Evolutionary conservation across 106 monocot species (phyloP).

Genomic region (Dioscorea alata): DNA sequence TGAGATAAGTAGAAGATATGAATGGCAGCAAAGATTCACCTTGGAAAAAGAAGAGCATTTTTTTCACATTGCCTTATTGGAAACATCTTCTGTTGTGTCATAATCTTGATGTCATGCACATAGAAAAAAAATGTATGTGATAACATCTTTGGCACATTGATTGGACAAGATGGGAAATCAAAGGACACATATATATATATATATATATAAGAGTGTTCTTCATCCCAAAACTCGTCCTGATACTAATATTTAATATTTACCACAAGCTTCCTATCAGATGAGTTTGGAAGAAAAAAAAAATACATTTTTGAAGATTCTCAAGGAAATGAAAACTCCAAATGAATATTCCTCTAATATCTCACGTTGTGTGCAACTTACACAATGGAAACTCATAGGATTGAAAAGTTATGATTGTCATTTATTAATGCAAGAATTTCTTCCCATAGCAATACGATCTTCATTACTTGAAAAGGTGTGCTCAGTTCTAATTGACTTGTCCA

Average conservation of each 20-base stretch:
- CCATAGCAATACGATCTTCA: background rate
- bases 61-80: background rate
- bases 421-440: background rate
- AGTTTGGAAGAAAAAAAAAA: background rate
- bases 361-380: background rate
- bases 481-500: background rate
- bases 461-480: background rate
- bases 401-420: slow-evolving; percentile 20
- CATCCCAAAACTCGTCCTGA: background rate
- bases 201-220: background rate
- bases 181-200: slow-evolving; percentile 5
- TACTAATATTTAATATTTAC: background rate
- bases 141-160: background rate
- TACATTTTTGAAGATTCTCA: background rate
- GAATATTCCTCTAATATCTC: slow-evolving; percentile 13
- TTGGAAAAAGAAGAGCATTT: slow-evolving; percentile 4
- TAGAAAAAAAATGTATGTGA: background rate
- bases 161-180: background rate
- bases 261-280: background rate
- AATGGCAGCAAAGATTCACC: background rate
- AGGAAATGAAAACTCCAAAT: background rate
- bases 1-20: background rate
- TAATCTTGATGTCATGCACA: no score
- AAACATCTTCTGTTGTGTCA: background rate
- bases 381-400: background rate